Conservation (phyloP, 495 filamentous ascomycete genomes). For the Neurospora sp. region DNA sequence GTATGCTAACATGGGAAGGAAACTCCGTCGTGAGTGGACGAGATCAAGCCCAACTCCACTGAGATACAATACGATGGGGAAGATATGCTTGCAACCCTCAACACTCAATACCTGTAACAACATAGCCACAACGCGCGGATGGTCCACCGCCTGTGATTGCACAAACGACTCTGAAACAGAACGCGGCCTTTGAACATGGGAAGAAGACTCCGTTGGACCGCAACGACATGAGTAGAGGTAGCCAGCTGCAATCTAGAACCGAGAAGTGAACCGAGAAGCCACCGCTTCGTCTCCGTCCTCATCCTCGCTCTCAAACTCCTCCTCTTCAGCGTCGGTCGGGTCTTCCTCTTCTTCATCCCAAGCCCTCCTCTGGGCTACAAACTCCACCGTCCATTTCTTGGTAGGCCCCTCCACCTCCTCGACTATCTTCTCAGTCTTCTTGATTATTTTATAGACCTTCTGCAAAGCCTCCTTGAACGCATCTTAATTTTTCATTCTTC, state of each 20-base stretch:
- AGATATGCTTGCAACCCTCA: background rate
- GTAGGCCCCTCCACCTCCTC: background rate
- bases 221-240: background rate
- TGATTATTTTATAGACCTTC: accelerated
- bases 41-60: background rate
- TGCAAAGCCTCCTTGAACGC: background rate
- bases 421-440: background rate
- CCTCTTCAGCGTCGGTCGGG: background rate
- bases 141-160: background rate
- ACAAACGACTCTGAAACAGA: background rate
- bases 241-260: background rate
- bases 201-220: background rate
- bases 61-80: background rate
- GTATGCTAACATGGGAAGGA: background rate
- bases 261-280: background rate
- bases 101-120: background rate
- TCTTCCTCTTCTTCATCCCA: background rate
- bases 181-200: background rate
- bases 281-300: background rate
- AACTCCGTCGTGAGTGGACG: background rate
- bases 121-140: background rate
- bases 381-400: background rate
- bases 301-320: background rate
- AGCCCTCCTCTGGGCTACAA: background rate
- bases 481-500: background rate